Evolutionary conservation across 768 basidiomycete genomes (phyloP), one percentile per base, ranked within the genome.

Genomic region (Termitomyces sp.): DNA sequence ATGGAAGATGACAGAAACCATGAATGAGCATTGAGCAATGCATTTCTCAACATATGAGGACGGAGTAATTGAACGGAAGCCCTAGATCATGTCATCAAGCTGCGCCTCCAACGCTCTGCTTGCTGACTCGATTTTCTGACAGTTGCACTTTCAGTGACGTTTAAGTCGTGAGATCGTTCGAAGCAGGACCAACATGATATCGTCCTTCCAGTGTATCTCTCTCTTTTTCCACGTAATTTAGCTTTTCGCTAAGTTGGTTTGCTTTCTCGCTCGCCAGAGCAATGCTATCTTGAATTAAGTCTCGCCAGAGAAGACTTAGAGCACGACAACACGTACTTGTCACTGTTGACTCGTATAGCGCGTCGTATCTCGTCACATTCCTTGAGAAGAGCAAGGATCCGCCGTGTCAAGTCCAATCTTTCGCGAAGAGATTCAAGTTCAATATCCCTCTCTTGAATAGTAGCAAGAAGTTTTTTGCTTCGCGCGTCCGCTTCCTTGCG

Each of bases 401-500:
- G 52, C 25, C 56, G 58, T n/a, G 50, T 23, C 23, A 60, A 32
- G 12, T 54, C 46, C 17, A 60, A 52, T 30, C 57, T 48, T 52
- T 70, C 60, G 23, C 61, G 59, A 19, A 64, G 59, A 43, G 61
- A 47, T 19, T 65, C 45, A 11, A 60, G 44, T 54, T 63, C 57
- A n/a, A 44, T 25, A 12, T 60, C 62, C 57, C 63, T 72, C 48
- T 64, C 62, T 34, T 61, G 59, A n/a, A 70, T 35, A 12, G 48
- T 35, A 9, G 54, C 40, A 39, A 68, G 59, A 27, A 65, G 49
- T 43, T 54, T 54, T 34, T 62, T 61, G 19, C 49, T 54, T 11
- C 57, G 58, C 47, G 53, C 52, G 58, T 74, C 70, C 44, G 72
- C 68, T 19, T 64, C 67, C 41, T 59, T 61, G 55, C 61, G 62